Evolutionary conservation across 2,329 filamentous ascomycete genomes (phyloP).

Genomic region (Fusarium buharicum): DNA sequence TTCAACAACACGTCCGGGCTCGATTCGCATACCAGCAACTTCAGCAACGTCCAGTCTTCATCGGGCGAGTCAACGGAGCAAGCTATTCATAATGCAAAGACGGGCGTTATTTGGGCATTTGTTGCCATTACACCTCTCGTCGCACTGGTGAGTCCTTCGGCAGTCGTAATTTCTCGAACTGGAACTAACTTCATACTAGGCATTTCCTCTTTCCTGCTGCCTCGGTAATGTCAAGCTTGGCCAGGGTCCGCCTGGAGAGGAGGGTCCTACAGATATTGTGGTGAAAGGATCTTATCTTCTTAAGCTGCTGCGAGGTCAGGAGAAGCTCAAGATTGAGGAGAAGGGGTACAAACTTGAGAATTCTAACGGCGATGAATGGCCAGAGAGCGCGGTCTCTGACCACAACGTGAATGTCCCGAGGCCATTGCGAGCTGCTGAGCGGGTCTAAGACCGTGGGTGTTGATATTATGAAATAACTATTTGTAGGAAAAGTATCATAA

Average conservation of each 20-base stretch:
- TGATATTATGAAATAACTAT: neutral
- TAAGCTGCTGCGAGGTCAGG: conserved; percentile 37
- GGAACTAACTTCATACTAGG: conserved; percentile 32
- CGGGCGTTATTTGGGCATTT: conserved; percentile 73
- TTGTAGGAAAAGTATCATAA: neutral
- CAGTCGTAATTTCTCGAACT: neutral
- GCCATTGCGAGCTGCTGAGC: conserved; percentile 8
- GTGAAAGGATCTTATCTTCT: conserved; percentile 48
- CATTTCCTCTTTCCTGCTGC: conserved; percentile 43
- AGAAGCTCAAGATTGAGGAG: conserved; percentile 24
- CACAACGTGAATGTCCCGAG: conserved; percentile 2
- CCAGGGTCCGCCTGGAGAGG: conserved; percentile 40
- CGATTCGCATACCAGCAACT: conserved; percentile 38
- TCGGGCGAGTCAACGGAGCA: conserved; percentile 22
- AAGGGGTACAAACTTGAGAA: conserved; percentile 32
- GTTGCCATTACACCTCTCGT: conserved; percentile 70
- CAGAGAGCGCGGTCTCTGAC: conserved; percentile 11
- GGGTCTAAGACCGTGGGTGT: conserved; percentile 3
- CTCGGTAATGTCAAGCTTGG: conserved; percentile 50
- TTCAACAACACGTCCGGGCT: conserved; percentile 68
- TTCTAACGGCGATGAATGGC: conserved; percentile 11
- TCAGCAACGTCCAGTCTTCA: conserved; percentile 37
- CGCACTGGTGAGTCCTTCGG: conserved; percentile 48
- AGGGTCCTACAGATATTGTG: conserved; percentile 45
- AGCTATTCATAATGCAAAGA: conserved; percentile 48